Evolutionary conservation across 345 rosid genomes (phyloP).

Genomic region (Camelina sativa): DNA sequence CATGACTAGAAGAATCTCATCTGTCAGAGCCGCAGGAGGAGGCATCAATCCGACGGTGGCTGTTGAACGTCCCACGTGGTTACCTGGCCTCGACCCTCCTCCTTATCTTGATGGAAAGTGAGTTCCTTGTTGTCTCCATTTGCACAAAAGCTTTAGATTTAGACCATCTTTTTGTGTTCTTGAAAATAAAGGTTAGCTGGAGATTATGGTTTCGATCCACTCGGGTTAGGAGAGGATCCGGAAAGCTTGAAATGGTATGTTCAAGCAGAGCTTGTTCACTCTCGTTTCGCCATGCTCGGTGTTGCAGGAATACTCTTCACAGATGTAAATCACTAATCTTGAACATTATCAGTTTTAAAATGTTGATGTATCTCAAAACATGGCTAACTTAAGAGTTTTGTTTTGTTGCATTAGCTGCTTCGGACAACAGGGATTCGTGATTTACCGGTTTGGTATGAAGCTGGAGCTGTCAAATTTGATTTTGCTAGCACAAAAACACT

Average conservation of each 20-base stretch:
- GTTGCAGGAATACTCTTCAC: conserved; percentile 94
- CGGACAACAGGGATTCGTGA: conserved; percentile 70
- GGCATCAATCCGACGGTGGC: conserved; percentile 41
- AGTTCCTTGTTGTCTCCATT: conserved; percentile 32
- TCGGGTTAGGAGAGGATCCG: conserved; percentile 90
- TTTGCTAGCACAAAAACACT: conserved; percentile 78
- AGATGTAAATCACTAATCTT: conserved; percentile 52
- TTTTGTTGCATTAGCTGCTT: conserved; percentile 57
- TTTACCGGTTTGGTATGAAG: conserved; percentile 94
- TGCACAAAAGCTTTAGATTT: background rate
- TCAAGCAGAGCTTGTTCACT: conserved; percentile 91
- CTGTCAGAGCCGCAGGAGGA: conserved; percentile 24
- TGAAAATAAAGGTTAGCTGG: conserved; percentile 62
- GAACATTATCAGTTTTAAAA: background rate
- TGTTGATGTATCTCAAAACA: background rate
- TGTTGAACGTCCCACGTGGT: conserved; percentile 88
- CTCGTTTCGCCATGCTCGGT: conserved; percentile 95
- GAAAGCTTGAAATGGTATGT: conserved; percentile 94
- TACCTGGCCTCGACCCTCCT: conserved; percentile 91
- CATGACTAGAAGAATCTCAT: conserved; percentile 22
- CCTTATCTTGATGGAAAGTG: conserved; percentile 88
- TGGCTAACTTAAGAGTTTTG: background rate
- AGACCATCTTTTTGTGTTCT: background rate
- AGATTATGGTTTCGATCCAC: conserved; percentile 93
- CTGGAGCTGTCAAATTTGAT: conserved; percentile 79